phyloP scores from a whole-genome alignment of 441 rosid genomes.

The Metrosideros polymorpha region DNA sequence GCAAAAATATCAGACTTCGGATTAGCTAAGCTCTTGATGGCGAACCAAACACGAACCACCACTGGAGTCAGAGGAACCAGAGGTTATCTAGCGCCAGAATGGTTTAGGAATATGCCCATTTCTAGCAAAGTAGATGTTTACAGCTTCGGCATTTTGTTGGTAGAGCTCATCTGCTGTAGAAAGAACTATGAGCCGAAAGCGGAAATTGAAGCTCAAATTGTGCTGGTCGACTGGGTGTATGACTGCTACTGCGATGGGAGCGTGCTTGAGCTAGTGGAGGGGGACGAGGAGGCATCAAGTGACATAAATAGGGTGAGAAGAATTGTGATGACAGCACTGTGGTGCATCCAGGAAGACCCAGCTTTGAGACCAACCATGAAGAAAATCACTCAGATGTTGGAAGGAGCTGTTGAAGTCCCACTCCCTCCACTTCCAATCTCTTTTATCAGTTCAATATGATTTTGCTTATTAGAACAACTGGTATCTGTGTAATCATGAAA shows the following conservation, averaged over 20 bases:
- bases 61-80: constrained; percentile 32
- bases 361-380: not conserved
- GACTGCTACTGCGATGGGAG: constrained; percentile 21
- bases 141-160: constrained; percentile 39
- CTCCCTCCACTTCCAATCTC: not conserved
- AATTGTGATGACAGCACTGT: constrained; percentile 31
- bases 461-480: not conserved
- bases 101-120: constrained; percentile 32
- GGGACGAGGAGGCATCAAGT: constrained; percentile 22
- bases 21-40: constrained; percentile 30
- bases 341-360: constrained; percentile 32
- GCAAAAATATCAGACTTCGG: constrained; percentile 36
- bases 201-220: constrained; percentile 11
- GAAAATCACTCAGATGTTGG: not conserved
- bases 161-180: constrained; percentile 44
- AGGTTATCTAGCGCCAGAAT: constrained; percentile 34
- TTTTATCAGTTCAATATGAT: not conserved
- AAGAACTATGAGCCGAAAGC: constrained; percentile 2
- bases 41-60: constrained; percentile 17
- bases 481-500: not conserved
- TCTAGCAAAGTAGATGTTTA: constrained; percentile 47
- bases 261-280: constrained; percentile 9
- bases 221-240: constrained; percentile 29
- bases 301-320: constrained; percentile 28
- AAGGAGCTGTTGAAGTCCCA: not conserved